A percentile compares a stretch with the other conserved stretches of the same genome.
Conservation (phyloP, 2,329 filamentous ascomycete species). For the Mollisia scopiformis region DNA sequence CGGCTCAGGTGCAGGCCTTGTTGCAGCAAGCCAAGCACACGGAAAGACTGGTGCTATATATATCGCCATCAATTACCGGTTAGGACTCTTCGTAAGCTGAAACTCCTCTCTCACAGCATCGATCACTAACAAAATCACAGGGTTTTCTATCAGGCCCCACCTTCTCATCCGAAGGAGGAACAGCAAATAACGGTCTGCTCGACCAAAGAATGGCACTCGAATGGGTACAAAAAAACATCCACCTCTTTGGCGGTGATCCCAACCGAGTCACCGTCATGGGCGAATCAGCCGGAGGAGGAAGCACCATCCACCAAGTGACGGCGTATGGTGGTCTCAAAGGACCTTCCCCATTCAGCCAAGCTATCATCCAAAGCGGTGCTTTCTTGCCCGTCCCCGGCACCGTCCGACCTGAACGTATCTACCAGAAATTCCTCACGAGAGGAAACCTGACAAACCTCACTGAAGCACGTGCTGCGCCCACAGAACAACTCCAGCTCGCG, state of each 20-base stretch:
- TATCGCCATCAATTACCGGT: conserved; percentile 39
- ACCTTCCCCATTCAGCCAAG: conserved; percentile 44
- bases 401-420: conserved; percentile 19
- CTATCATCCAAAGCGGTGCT: conserved; percentile 35
- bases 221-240: conserved; percentile 58
- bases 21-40: conserved; percentile 32
- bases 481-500: conserved; percentile 12
- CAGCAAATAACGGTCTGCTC: conserved; percentile 51
- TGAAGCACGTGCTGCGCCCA: conserved; percentile 30
- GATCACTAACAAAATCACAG: conserved; percentile 4
- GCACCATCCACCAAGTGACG: conserved; percentile 57
- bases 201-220: conserved; percentile 59
- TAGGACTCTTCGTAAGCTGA: conserved; percentile 37
- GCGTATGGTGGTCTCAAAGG: conserved; percentile 45
- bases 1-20: conserved; percentile 41
- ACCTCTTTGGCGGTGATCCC: conserved; percentile 56
- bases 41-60: conserved; percentile 39
- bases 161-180: conserved; percentile 43
- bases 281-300: conserved; percentile 53
- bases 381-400: conserved; percentile 19
- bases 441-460: conserved; percentile 38
- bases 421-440: conserved; percentile 36
- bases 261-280: conserved; percentile 52
- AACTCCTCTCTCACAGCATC: neutral
- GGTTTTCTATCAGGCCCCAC: conserved; percentile 43